phyloP scores from a whole-genome alignment of 2,329 filamentous ascomycete species.

The Colletotrichum neosansevieriae region DNA sequence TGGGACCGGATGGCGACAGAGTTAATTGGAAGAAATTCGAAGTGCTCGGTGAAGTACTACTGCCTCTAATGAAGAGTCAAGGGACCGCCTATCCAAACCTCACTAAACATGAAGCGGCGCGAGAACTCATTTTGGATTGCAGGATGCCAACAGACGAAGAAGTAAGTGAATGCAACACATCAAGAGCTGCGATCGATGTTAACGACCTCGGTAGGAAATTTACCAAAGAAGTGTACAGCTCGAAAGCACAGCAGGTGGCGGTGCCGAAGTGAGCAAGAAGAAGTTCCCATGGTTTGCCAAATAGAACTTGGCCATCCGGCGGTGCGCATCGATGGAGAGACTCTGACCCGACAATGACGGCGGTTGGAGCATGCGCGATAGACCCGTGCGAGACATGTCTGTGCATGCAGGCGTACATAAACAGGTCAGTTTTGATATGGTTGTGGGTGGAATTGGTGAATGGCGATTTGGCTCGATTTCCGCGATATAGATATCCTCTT shows the following conservation, averaged over 20 bases:
- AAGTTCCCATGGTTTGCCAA: conserved; percentile 76
- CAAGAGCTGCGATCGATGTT: conserved; percentile 36
- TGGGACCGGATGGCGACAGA: conserved; percentile 77
- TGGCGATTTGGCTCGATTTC: conserved; percentile 38
- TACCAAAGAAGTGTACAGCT: conserved; percentile 72
- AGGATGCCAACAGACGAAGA: conserved; percentile 88
- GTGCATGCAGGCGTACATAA: conserved; percentile 34
- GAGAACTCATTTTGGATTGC: conserved; percentile 83
- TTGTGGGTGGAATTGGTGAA: conserved; percentile 27
- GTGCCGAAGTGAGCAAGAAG: conserved; percentile 67
- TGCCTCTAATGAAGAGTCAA: conserved; percentile 93
- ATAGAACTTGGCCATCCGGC: conserved; percentile 45
- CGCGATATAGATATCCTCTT: conserved; percentile 40
- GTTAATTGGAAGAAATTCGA: conserved; percentile 99
- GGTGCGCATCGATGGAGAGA: conserved; percentile 17
- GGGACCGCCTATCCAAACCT: conserved; percentile 83
- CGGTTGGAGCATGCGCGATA: neutral
- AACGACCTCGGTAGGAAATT: conserved; percentile 64
- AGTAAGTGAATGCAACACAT: conserved; percentile 63
- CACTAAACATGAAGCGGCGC: conserved; percentile 75
- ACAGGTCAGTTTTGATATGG: conserved; percentile 17
- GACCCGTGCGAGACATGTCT: conserved; percentile 23
- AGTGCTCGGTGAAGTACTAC: conserved; percentile 90
- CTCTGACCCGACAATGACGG: conserved; percentile 7
- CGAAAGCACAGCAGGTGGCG: conserved; percentile 62